These are phyloP conservation scores for Acidiella bohemica DNA, from an alignment of 495 filamentous ascomycete genomes.

Conservation along the genomic window DNA sequence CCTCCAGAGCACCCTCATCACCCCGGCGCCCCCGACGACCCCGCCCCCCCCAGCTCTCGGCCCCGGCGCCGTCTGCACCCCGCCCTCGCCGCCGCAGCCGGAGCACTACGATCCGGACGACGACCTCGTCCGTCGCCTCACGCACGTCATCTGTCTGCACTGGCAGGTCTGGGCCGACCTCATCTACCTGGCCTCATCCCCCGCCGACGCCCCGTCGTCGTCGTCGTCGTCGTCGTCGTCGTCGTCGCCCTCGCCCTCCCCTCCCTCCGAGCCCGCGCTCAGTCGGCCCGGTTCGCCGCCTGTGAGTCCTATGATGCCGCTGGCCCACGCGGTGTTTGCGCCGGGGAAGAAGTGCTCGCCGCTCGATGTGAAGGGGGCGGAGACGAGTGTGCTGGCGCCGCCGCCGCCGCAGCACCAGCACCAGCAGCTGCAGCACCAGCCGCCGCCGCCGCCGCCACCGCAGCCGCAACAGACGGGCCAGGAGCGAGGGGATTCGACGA, in stretches of 20 bases:
- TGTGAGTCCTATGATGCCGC: slow-evolving; percentile 4
- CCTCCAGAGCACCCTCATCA: slow-evolving; percentile 24
- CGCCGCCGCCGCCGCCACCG: background rate
- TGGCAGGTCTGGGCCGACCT: slow-evolving; percentile 78
- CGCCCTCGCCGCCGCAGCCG: slow-evolving; percentile 8
- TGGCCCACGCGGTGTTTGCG: slow-evolving; percentile 14
- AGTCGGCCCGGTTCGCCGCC: no score
- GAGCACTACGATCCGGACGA: slow-evolving; percentile 41
- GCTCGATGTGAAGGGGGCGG: slow-evolving; percentile 6
- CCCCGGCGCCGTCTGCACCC: slow-evolving; percentile 13
- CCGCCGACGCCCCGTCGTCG: no score
- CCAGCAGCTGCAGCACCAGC: background rate
- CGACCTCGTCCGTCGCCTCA: slow-evolving; percentile 57
- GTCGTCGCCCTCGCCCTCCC: no score
- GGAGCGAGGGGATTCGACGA: background rate
- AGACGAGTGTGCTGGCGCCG: no score
- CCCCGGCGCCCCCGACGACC: background rate
- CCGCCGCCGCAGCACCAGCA: slow-evolving; percentile 7
- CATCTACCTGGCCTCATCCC: slow-evolving; percentile 41
- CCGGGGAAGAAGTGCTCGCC: slow-evolving; percentile 14
- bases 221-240: no score
- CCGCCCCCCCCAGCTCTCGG: slow-evolving; percentile 14
- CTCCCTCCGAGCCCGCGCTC: no score
- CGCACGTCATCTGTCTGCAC: slow-evolving; percentile 69
- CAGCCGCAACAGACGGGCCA: background rate